Evolutionary conservation across 345 rosid species (phyloP), one percentile per base, ranked within the genome.

Genomic region (Noccaea caerulescens): DNA sequence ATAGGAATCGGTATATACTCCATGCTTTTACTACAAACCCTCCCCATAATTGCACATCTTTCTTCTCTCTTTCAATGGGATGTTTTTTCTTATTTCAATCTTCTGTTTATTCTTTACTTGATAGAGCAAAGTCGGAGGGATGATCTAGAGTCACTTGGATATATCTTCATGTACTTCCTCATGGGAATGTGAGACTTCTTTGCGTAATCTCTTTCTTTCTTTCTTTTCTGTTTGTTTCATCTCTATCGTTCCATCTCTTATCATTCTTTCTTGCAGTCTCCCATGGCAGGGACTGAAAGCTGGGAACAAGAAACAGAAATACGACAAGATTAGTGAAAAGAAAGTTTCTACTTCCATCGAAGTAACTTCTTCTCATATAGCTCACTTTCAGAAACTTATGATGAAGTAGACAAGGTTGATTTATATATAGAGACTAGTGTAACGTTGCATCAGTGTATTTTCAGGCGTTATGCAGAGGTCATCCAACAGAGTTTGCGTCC

Each of bases 241-340:
- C 30, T 34, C 39, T 56, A 9, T 1, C 37, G 1, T 5, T 7
- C 34, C n/a, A 34, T 70, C 72, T 64, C 58, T 58, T 34, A 77
- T 16, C 14, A 32, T 67, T 6, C 63, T 49, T 49, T 20, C 6
- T 27, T 63, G 20, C 63, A 95, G 99, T 81, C 97, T 95, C 68
- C 99, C 99, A 18, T 95, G 98, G 99, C 98, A 95, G 80, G 99
- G 99, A 68, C 77, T 92, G 58, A 92, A 86, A 83, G 98, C 97
- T 20, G 99, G 98, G 65, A 95, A 80, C 66, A 95, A 95, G 85
- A 95, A 95, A 78, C 99, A 92, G 75, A 92, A 92, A 75, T 92
- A 95, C 71, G 99, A 95, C 58, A 95, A 84, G 80, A 95, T 95
- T 57, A 87, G 99, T 53, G 99, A 95, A 80, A 95, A 92, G 80